These are phyloP conservation scores for Hirsutella rhossiliensis DNA, from an alignment of 2,329 filamentous ascomycete species.

Conservation along the genomic window DNA sequence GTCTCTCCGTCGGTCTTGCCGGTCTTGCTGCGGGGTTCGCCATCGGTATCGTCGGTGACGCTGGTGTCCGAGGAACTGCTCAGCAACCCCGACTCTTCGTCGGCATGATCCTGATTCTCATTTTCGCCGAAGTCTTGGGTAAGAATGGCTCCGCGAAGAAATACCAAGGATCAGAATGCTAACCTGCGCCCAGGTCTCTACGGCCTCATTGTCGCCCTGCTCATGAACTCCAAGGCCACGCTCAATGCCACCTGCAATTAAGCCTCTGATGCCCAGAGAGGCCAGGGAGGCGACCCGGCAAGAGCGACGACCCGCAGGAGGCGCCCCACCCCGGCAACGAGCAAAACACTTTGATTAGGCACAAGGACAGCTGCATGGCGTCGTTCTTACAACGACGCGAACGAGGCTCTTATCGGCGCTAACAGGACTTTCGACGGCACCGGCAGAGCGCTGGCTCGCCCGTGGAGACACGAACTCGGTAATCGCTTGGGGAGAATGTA, in stretches of 20 bases:
- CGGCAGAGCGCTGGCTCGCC: neutral
- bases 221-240: conserved; percentile 95
- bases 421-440: neutral
- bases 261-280: neutral
- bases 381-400: conserved; percentile 6
- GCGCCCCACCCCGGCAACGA: conserved; percentile 6
- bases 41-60: conserved; percentile 80
- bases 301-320: conserved; percentile 18
- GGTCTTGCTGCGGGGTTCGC: conserved; percentile 78
- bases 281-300: conserved; percentile 20
- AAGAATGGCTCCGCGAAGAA: conserved; percentile 19
- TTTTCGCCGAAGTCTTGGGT: conserved; percentile 99
- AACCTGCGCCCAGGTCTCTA: conserved; percentile 77
- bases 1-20: conserved; percentile 69
- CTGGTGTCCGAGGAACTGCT: conserved; percentile 76
- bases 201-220: conserved; percentile 93
- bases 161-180: neutral
- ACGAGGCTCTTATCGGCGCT: neutral
- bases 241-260: conserved; percentile 49
- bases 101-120: conserved; percentile 97
- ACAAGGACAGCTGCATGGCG: conserved; percentile 11
- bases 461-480: neutral
- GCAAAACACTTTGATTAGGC: conserved; percentile 4
- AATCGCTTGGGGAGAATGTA: conserved; percentile 14
- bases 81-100: conserved; percentile 82